Conservation (phyloP, 352 stramenopile species). For the Phytophthora pisi region DNA sequence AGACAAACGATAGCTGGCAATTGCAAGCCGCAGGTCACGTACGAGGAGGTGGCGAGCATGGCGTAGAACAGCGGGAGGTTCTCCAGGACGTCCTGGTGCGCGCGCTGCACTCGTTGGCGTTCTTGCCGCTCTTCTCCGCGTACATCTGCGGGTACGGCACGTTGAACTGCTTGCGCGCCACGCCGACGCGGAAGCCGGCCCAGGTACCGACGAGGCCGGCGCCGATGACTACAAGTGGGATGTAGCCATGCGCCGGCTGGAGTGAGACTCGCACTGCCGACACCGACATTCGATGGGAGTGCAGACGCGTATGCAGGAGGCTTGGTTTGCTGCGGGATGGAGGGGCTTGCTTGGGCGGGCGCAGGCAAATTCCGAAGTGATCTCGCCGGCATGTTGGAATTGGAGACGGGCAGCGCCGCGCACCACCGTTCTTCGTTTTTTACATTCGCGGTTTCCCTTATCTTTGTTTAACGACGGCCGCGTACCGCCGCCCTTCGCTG, state of each 20-base stretch:
- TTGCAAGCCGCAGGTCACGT: slow-evolving; percentile 17
- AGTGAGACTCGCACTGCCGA: slow-evolving; percentile 52
- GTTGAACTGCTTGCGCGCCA: slow-evolving; percentile 69
- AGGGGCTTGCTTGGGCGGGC: slow-evolving; percentile 24
- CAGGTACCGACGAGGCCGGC: slow-evolving; percentile 61
- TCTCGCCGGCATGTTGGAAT: slow-evolving; percentile 5
- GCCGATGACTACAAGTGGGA: slow-evolving; percentile 63
- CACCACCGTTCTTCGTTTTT: slow-evolving; percentile 20
- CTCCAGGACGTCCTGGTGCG: slow-evolving; percentile 87
- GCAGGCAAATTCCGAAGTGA: slow-evolving; percentile 35
- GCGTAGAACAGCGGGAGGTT: slow-evolving; percentile 47
- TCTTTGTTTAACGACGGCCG: slow-evolving; percentile 9
- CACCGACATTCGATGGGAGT: slow-evolving; percentile 41
- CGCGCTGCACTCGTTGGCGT: slow-evolving; percentile 72
- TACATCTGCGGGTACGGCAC: slow-evolving; percentile 71
- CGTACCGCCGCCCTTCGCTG: slow-evolving; percentile 14
- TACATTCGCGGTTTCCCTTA: neutral
- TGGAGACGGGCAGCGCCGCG: slow-evolving; percentile 13
- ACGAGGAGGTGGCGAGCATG: slow-evolving; percentile 48
- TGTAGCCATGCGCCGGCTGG: slow-evolving; percentile 65
- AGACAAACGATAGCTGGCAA: neutral
- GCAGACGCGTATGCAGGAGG: slow-evolving; percentile 2
- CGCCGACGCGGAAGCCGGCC: slow-evolving; percentile 61
- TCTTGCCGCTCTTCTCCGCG: slow-evolving; percentile 68
- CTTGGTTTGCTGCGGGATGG: slow-evolving; percentile 1